phyloP scores from a whole-genome alignment of 2,329 filamentous ascomycete species.

The Fusarium kyushuense region DNA sequence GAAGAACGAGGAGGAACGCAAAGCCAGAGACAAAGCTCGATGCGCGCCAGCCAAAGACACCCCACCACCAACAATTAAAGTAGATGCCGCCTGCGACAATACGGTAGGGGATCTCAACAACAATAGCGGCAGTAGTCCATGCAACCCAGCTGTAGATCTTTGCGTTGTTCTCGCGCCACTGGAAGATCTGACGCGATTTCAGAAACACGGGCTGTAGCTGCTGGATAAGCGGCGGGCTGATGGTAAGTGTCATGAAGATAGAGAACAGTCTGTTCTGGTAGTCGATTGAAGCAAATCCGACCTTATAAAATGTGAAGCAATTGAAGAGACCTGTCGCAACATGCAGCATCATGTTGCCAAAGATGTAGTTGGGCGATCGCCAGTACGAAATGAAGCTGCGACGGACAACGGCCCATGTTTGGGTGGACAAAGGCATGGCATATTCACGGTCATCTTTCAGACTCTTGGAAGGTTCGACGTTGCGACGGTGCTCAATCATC shows the following conservation, averaged over 20 bases:
- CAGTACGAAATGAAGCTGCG: slow-evolving; percentile 73
- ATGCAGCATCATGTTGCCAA: slow-evolving; percentile 72
- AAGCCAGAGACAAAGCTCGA: slow-evolving; percentile 70
- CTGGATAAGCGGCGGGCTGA: slow-evolving; percentile 79
- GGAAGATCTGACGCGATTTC: slow-evolving; percentile 73
- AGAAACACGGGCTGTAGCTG: slow-evolving; percentile 81
- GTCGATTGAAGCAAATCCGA: slow-evolving; percentile 68
- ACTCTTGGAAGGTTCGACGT: slow-evolving; percentile 52
- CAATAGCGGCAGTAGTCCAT: slow-evolving; percentile 72
- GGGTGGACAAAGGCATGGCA: slow-evolving; percentile 68
- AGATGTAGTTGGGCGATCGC: slow-evolving; percentile 72
- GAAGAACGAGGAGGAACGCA: slow-evolving; percentile 71
- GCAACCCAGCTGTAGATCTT: slow-evolving; percentile 85
- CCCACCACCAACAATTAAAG: slow-evolving; percentile 68
- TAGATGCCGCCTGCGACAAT: slow-evolving; percentile 69
- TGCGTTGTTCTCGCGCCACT: slow-evolving; percentile 78
- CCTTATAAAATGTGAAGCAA: slow-evolving; percentile 76
- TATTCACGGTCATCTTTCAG: slow-evolving; percentile 69
- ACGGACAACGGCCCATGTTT: slow-evolving; percentile 66
- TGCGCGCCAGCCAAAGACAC: slow-evolving; percentile 61
- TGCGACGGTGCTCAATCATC: slow-evolving; percentile 61
- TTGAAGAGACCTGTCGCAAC: slow-evolving; percentile 75
- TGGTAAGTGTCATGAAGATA: slow-evolving; percentile 81
- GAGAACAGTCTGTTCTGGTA: slow-evolving; percentile 80
- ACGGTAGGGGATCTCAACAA: slow-evolving; percentile 78